A percentile compares a stretch with the other conserved stretches of the same genome.
phyloP scores from a whole-genome alignment of 495 filamentous ascomycete genomes.

The Trichoderma virens region DNA sequence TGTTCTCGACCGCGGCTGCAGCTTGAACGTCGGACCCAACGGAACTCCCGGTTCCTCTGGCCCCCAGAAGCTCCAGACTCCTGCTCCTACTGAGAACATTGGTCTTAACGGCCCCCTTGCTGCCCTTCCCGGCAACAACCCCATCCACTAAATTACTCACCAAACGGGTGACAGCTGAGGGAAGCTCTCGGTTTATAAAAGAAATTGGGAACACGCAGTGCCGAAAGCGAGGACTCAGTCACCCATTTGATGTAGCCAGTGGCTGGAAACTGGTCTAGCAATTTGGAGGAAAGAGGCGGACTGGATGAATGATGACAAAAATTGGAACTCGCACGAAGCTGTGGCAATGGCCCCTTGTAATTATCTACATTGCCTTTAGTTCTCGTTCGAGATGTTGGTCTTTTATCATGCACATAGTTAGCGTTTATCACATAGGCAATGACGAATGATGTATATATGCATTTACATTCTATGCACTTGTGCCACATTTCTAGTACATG shows the following conservation, averaged over 20 bases:
- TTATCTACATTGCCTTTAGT: not conserved
- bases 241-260: too few relatives aligned
- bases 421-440: not conserved
- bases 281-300: too few relatives aligned
- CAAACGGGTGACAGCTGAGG: not conserved
- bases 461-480: not conserved
- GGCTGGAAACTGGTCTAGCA: too few relatives aligned
- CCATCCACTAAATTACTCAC: slow-evolving; percentile 14
- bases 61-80: slow-evolving; percentile 37
- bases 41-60: slow-evolving; percentile 36
- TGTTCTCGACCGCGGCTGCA: not conserved
- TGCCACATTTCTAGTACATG: not conserved
- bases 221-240: too few relatives aligned
- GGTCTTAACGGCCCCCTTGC: slow-evolving; percentile 26
- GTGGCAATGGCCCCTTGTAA: not conserved
- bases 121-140: slow-evolving; percentile 55
- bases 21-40: slow-evolving; percentile 34
- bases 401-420: not conserved
- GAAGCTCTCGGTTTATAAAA: too few relatives aligned
- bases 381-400: not conserved
- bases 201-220: too few relatives aligned
- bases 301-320: too few relatives aligned
- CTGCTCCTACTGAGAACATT: slow-evolving; percentile 24
- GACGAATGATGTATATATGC: not conserved
- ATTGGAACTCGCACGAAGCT: not conserved